These are phyloP conservation scores for Hypseocharis bilobata DNA, from an alignment of 441 rosid genomes.

Conservation along the genomic window DNA sequence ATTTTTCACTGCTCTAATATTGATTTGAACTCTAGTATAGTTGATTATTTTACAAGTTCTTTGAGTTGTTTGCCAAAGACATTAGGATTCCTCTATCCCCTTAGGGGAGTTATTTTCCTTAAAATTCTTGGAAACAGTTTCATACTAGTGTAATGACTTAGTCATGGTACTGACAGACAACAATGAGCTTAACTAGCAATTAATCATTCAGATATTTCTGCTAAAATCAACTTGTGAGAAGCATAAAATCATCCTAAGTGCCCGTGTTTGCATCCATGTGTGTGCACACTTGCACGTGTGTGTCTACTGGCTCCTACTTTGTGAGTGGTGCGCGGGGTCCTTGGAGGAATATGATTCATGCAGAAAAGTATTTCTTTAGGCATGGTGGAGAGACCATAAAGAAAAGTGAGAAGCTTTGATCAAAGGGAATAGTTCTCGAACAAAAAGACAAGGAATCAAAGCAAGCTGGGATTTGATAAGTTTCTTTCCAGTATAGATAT, in stretches of 20 bases:
- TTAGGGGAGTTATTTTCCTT: neutral
- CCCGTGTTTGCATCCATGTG: slow-evolving; percentile 16
- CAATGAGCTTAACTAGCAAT: neutral
- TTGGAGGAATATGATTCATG: slow-evolving; percentile 38
- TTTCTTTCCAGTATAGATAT: slow-evolving; percentile 19
- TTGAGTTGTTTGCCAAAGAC: neutral
- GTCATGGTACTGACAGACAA: neutral
- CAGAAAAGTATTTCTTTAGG: slow-evolving; percentile 21
- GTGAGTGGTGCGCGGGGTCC: slow-evolving; percentile 38
- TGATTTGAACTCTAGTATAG: neutral
- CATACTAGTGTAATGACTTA: neutral
- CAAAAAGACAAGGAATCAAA: slow-evolving; percentile 19
- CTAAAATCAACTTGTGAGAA: neutral
- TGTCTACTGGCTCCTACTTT: slow-evolving; percentile 17
- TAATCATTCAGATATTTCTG: neutral
- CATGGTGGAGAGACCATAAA: slow-evolving; percentile 43
- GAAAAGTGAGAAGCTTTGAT: slow-evolving; percentile 25
- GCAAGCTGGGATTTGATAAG: slow-evolving; percentile 14
- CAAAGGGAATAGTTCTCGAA: slow-evolving; percentile 27
- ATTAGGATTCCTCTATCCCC: neutral
- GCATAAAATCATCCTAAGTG: slow-evolving; percentile 4
- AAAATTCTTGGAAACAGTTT: neutral
- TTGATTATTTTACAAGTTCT: neutral
- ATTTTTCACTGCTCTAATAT: neutral
- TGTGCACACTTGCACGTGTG: slow-evolving; percentile 20